Base-by-base conservation (phyloP, 805 yeast genomes). In the Candida wancherniae region DNA sequence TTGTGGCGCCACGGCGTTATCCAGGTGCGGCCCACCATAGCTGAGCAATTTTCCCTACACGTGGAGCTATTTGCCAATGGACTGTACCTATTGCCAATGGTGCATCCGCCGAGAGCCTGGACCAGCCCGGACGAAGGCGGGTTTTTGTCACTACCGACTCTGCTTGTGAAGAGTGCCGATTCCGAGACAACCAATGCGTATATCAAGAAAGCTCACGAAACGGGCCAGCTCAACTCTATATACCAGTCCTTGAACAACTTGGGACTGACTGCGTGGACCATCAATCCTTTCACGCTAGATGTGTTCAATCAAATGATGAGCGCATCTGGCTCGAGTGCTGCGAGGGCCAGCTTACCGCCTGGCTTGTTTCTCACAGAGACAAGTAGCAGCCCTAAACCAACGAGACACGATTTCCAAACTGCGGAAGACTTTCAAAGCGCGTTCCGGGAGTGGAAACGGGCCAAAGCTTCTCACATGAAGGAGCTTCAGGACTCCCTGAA, bases 51-150 rank as follows among this genome's bases (percentile, higher is more conserved):
- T 28, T 25, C 19, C 4, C 18, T 27, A 12, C 37, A 36, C 29
- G 25, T 22, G 19, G 45, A 40, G 11, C 21, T 37, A 10, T 33
- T 42, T 13, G 38, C 26, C 15, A 10, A 40, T 4, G 39, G 39
- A 12, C 21, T 31, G 5, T 36, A 36, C 15, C 22, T 18, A 19
- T 36, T 64, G 5, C 71, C 71, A 1, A 64, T 66, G 70, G 18
- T 66, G 6, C 38, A 42, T 18, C 62, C 65, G 5, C 70, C 71
- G 1, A 49, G 49, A 31, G 44, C 46, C 6, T 64, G 70, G 70
- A 38, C 41, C 0, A 34, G 50, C 7, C 63, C 67, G 3, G 33
- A 19, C 1, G 35, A 39, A 5, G 71, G 71, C 1, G 71, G 70
- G 0, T 64, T 49, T 33, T 36, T 63, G 13, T 43, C 44, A 9